A percentile compares a stretch with the other conserved stretches of the same genome.
Conservation (phyloP, 345 rosid species). For the Aurinia saxatilis region DNA sequence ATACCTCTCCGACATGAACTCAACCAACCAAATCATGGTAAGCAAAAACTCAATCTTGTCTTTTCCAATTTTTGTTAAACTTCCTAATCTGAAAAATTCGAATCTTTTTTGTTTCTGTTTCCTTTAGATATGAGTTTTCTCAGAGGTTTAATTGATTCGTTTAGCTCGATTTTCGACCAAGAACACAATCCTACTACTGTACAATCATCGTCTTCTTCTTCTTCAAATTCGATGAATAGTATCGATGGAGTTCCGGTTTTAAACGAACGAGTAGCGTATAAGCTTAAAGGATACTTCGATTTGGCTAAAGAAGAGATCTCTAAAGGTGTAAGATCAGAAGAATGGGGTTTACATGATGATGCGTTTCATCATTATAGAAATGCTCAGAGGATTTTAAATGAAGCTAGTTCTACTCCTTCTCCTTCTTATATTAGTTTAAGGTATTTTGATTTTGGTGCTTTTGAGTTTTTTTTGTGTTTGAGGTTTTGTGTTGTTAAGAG, state of each 20-base stretch:
- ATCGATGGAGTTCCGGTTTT: slow-evolving; percentile 33
- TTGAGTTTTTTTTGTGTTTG: neutral
- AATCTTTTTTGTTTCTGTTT: neutral
- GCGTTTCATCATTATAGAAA: slow-evolving; percentile 68
- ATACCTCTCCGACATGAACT: slow-evolving; percentile 15
- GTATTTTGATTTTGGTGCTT: slow-evolving; percentile 19
- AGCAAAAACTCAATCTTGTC: neutral
- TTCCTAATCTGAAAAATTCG: slow-evolving; percentile 23
- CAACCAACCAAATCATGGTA: slow-evolving; percentile 4
- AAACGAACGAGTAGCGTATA: slow-evolving; percentile 81
- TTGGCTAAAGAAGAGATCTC: slow-evolving; percentile 79
- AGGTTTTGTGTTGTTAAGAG: neutral
- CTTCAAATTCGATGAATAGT: slow-evolving; percentile 38
- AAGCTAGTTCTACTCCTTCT: slow-evolving; percentile 57
- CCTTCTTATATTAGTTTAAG: slow-evolving; percentile 67
- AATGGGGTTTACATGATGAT: slow-evolving; percentile 79
- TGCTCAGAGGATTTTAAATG: slow-evolving; percentile 65
- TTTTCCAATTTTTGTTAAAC: slow-evolving; percentile 25
- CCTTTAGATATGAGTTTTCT: slow-evolving; percentile 52
- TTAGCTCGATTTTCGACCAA: slow-evolving; percentile 45
- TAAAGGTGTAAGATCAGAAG: slow-evolving; percentile 80
- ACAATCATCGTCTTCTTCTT: neutral
- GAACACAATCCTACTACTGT: slow-evolving; percentile 26
- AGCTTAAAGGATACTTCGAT: slow-evolving; percentile 85
- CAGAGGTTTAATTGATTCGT: slow-evolving; percentile 50